These are phyloP conservation scores for Patellaria atrata DNA, from an alignment of 495 filamentous ascomycete genomes.

Conservation along the genomic window DNA sequence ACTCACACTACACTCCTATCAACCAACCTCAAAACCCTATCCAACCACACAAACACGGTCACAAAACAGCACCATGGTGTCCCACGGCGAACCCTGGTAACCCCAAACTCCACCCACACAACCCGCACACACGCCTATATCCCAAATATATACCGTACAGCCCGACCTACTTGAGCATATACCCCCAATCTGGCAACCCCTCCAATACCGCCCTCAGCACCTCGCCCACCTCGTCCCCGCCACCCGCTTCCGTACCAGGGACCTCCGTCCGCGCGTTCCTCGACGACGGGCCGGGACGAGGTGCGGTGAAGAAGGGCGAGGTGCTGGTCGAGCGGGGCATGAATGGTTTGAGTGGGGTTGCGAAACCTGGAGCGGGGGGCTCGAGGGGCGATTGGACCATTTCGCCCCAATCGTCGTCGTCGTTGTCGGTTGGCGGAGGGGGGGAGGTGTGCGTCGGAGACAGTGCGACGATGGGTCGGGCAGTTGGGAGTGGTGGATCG, in stretches of 20 bases:
- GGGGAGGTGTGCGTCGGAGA: too few species aligned
- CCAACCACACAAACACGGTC: too few species aligned
- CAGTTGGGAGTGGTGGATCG: too few species aligned
- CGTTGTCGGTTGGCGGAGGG: slow-evolving; percentile 18
- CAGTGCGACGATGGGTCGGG: too few species aligned
- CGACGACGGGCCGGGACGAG: not conserved
- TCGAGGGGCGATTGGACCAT: slow-evolving; percentile 25
- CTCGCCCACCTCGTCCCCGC: slow-evolving; percentile 16
- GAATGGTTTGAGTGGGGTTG: slow-evolving; percentile 8
- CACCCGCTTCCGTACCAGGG: not conserved
- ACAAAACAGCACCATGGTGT: too few species aligned
- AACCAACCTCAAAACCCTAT: too few species aligned
- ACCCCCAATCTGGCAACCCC: slow-evolving; percentile 27
- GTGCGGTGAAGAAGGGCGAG: slow-evolving; percentile 7
- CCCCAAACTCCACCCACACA: too few species aligned
- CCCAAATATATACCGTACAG: too few species aligned
- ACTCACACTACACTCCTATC: too few species aligned
- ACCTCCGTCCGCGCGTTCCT: slow-evolving; percentile 2
- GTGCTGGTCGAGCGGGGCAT: slow-evolving; percentile 12
- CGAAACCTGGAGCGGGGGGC: not conserved
- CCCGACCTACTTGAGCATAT: slow-evolving; percentile 31
- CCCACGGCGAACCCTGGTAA: too few species aligned
- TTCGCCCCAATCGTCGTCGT: slow-evolving; percentile 31
- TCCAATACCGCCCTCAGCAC: slow-evolving; percentile 20
- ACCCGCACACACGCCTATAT: too few species aligned